Base-by-base conservation (phyloP, 805 yeast species). In the Saccharomycopsis fermentans region DNA sequence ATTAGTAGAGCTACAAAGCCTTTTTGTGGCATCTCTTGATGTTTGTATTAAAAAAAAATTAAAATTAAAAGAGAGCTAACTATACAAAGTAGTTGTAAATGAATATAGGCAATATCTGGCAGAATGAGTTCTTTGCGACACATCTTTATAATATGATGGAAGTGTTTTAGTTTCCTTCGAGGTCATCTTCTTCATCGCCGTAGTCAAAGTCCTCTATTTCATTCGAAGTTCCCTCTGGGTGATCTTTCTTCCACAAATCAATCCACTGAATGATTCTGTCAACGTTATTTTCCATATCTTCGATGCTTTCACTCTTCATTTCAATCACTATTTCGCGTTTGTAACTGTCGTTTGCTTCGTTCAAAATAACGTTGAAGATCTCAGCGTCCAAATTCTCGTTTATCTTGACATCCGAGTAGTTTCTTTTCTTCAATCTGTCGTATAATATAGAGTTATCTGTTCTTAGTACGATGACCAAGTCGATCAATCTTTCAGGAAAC, bases 371-470 rank as follows among this genome's bases (percentile, higher is more conserved):
- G 64, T 91, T 92, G 98, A 94, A 94, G 63, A 94, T 94, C 72
- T 94, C 99, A 60, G 96, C 95, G 70, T 94, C 99, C 52, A 94
- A 73, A 68, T 94, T 94, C 67, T 94, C 99, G 59, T 84, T 86
- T 63, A 94, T 81, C 72, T 94, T 94, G 61, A 79, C 77, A 61
- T 88, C 86, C 57, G 85, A 82, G 68, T 94, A 94, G 6, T 84
- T 86, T 70, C 99, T 80, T 60, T 81, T 79, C 61, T 76, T 74
- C 64, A 94, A 75, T 65, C 99, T 78, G 56, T 90, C 96, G 70
- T 78, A 86, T 27, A 94, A 77, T 1, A 75, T 70, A 16, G 83
- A 73, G 66, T 87, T 90, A 66, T 87, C 86, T 52, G 96, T 84
- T 63, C 91, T 77, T 58, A 94, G 76, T 1, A 94, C 99, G 43